Conservation (phyloP, 164 flowering plant species). For the Platanus orientalis region DNA sequence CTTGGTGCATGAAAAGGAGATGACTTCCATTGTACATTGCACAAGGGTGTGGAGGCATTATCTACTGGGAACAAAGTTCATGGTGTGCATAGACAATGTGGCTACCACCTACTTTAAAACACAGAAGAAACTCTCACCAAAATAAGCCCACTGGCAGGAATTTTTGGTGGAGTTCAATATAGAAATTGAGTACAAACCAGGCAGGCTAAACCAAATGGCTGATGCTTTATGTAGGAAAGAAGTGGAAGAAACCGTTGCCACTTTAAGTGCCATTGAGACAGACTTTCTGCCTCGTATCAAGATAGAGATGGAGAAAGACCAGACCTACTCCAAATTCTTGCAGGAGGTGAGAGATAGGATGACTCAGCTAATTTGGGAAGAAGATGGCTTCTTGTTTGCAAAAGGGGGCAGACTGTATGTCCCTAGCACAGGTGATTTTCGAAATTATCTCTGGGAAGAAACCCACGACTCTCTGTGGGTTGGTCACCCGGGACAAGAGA, state of each 20-base stretch:
- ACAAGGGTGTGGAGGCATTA: not conserved
- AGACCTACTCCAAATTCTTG: too few relatives aligned
- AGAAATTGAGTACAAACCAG: slow-evolving; percentile 7
- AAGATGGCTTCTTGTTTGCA: slow-evolving; percentile 12
- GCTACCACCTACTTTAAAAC: not conserved
- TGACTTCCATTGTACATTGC: not conserved
- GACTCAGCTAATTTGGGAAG: slow-evolving; percentile 4
- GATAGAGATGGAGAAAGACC: too few relatives aligned
- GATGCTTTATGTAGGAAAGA: slow-evolving; percentile 21
- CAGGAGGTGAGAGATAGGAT: not conserved
- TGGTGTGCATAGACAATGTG: not conserved
- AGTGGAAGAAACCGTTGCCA: too few relatives aligned
- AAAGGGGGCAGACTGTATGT: slow-evolving; percentile 8
- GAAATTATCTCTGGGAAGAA: slow-evolving; percentile 7
- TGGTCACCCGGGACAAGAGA: slow-evolving; percentile 16
- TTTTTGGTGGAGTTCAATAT: slow-evolving; percentile 15
- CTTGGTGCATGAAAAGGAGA: too few relatives aligned
- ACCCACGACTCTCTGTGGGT: slow-evolving; percentile 17
- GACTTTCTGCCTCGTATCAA: too few relatives aligned
- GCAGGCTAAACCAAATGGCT: not conserved
- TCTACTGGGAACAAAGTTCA: not conserved
- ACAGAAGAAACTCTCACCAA: slow-evolving; percentile 9
- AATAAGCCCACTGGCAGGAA: slow-evolving; percentile 23
- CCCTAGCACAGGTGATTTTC: not conserved
- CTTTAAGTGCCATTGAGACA: too few relatives aligned